A percentile compares a stretch with the other conserved stretches of the same genome.
phyloP scores from a whole-genome alignment of 225 moss, liverwort and hornwort genomes.

The Pleurozium schreberi region DNA sequence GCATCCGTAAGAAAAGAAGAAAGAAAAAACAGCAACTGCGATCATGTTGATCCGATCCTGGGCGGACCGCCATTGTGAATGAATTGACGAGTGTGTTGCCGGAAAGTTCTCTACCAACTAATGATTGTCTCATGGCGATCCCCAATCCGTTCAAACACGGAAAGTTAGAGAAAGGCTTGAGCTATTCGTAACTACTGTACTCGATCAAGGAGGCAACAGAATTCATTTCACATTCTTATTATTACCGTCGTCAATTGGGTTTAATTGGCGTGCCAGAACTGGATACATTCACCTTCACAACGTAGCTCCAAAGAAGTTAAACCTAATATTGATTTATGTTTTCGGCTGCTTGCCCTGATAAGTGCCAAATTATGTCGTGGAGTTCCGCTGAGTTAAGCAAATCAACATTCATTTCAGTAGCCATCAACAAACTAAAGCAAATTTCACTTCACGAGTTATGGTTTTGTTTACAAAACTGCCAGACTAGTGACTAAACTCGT shows the following conservation, averaged over 20 bases:
- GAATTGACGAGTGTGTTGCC: too few relatives aligned
- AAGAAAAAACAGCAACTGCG: not conserved
- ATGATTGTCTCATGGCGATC: not conserved
- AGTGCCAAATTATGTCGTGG: not conserved
- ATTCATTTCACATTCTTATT: not conserved
- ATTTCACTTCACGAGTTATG: not conserved
- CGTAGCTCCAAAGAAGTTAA: not conserved
- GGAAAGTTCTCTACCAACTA: not conserved
- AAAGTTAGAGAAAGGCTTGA: not conserved
- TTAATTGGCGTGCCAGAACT: not conserved
- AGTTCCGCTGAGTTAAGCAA: not conserved
- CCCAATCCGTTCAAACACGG: not conserved
- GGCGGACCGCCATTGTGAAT: not conserved
- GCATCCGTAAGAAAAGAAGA: not conserved
- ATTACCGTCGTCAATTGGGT: not conserved
- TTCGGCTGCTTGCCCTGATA: not conserved
- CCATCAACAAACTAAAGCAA: not conserved
- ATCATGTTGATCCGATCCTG: not conserved
- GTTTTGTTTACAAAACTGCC: not conserved
- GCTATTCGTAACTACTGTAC: not conserved
- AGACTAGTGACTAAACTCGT: not conserved
- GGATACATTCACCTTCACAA: not conserved
- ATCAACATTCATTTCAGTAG: too few relatives aligned
- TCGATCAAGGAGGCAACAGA: not conserved
- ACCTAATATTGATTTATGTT: not conserved